Evolutionary conservation across 2,329 filamentous ascomycete species (phyloP), one percentile per base, ranked within the genome.

Genomic region (Sclerotinia nivalis): DNA sequence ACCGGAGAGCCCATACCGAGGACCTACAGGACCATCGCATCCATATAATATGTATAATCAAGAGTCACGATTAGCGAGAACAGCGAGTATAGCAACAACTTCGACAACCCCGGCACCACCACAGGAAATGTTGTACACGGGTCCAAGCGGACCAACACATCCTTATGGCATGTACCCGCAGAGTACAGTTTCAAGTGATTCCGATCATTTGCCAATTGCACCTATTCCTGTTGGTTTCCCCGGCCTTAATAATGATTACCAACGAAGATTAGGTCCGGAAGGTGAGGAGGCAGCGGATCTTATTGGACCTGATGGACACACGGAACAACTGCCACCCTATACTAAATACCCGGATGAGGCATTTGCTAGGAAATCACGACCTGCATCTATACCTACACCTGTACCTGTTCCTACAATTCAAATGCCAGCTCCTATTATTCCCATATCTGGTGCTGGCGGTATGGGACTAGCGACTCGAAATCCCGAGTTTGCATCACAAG

Each of bases 321-420:
- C 91, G 1, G 95, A 98, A 80, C 93, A 97, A 79, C 83, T 97
- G 25, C 95, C 95, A 18, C 95, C 95, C 0, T 98, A 98, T 78
- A 92, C 93, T 20, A 86, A 93, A 78, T 97, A 96, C 80, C 93
- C 94, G 2, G 92, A 96, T 66, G 91, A 93, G 69, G 83, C 83
- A 0, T 89, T 81, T 80, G 86, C 78, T 77, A 86, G 79, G 83
- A 93, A 86, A 76, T 79, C 81, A 62, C 74, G 79, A 54, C 66
- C 56, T 25, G 78, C 79, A 28, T 65, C 47, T 43, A 40, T 52
- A 52, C 31, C 58, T 25, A 73, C 77, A 31, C 34, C 61, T 37
- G n/a, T 28, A 22, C 47, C n/a, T 40, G 49, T 65, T 47, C 67
- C 59, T 45, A 73, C 77, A n/a, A 75, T 74, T 64, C 70, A 74